Conservation (phyloP, 148 eudicot genomes). For the Rhododendron ferrugineum region DNA sequence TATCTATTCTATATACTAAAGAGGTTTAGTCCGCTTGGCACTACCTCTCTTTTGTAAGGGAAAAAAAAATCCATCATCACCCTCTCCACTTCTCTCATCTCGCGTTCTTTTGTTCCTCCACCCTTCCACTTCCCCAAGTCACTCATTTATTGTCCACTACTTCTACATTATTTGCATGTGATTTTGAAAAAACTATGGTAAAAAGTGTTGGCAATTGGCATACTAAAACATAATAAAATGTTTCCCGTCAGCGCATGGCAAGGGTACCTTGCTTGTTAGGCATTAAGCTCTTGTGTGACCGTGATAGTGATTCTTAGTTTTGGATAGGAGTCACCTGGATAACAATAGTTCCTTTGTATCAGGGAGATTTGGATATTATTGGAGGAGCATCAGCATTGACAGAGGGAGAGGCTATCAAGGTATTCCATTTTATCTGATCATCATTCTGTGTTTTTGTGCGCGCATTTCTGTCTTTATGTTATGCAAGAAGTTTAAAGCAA, state of each 20-base stretch:
- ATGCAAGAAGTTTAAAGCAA: not conserved
- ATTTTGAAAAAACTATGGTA: not conserved
- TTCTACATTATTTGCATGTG: not conserved
- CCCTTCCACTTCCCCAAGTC: not conserved
- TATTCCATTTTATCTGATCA: slow-evolving; percentile 17
- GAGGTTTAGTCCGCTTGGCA: not conserved
- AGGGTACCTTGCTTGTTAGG: not conserved
- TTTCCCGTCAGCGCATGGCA: not conserved
- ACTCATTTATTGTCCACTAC: not conserved
- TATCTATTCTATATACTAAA: not conserved
- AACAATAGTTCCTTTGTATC: not conserved
- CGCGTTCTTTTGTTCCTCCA: not conserved
- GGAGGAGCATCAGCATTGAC: slow-evolving; percentile 89
- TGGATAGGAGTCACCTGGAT: not conserved
- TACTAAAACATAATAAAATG: not conserved
- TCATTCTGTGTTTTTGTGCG: not conserved
- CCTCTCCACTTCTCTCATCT: not conserved
- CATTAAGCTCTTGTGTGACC: not conserved
- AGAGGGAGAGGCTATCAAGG: slow-evolving; percentile 94
- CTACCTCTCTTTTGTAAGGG: not conserved
- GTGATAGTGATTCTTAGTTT: not conserved
- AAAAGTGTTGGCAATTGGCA: not conserved
- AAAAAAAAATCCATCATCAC: too few species aligned
- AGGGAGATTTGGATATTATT: slow-evolving; percentile 95
- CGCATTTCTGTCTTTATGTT: not conserved